Conservation (phyloP, 2,329 filamentous ascomycete species). For the Fusarium torreyae region DNA sequence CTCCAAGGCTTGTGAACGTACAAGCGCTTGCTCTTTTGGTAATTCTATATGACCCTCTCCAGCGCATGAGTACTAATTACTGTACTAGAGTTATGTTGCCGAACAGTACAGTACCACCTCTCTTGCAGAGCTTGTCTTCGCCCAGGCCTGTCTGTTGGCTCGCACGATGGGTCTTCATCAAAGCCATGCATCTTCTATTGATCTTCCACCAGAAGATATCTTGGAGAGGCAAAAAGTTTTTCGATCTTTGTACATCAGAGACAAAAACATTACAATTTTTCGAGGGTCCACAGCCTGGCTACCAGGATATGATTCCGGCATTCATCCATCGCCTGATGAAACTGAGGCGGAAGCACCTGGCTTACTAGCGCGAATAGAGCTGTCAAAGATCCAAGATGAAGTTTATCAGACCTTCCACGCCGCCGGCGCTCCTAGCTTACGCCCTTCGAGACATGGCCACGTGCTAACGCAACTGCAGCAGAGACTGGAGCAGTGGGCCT, state of each 20-base stretch:
- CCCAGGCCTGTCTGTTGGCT: constrained; percentile 48
- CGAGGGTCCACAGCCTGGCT: constrained; percentile 44
- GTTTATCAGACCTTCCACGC: constrained; percentile 40
- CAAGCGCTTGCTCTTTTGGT: constrained; percentile 49
- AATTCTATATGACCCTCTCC: background rate
- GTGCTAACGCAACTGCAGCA: constrained; percentile 34
- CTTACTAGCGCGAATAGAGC: constrained; percentile 39
- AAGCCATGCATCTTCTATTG: constrained; percentile 21
- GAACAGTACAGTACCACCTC: constrained; percentile 48
- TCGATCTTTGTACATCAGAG: constrained; percentile 47
- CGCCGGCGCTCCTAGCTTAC: constrained; percentile 23
- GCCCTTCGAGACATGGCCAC: constrained; percentile 15
- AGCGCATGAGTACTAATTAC: background rate
- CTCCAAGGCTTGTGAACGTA: constrained; percentile 47
- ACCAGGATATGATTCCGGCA: constrained; percentile 35
- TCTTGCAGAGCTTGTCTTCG: constrained; percentile 47
- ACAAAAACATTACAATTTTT: constrained; percentile 45
- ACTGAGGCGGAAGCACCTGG: constrained; percentile 14
- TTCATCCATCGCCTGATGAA: constrained; percentile 4
- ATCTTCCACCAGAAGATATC: constrained; percentile 20
- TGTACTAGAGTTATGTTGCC: constrained; percentile 43
- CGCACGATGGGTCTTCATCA: constrained; percentile 50
- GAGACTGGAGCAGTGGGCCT: constrained; percentile 45
- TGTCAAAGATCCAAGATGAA: constrained; percentile 47
- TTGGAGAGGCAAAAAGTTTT: constrained; percentile 46